Evolutionary conservation across 2,329 filamentous ascomycete species (phyloP).

Genomic region (Fusarium sp.): DNA sequence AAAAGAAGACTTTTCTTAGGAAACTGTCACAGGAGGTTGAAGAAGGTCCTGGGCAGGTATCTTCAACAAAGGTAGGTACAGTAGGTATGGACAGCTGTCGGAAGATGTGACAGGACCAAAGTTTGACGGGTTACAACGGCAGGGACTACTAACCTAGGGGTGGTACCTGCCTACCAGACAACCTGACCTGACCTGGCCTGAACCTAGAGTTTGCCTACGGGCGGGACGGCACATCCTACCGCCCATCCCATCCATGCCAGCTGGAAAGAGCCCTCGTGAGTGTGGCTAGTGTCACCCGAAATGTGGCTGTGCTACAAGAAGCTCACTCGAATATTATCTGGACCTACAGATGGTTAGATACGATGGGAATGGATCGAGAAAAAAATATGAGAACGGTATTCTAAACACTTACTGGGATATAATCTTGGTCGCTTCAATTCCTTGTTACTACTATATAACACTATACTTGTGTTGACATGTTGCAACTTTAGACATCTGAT

Average conservation of each 20-base stretch:
- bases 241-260: slow-evolving; percentile 19
- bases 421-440: neutral
- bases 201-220: slow-evolving; percentile 7
- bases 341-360: neutral
- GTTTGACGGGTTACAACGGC: slow-evolving; percentile 38
- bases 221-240: slow-evolving; percentile 30
- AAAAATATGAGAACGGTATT: neutral
- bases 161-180: slow-evolving; percentile 34
- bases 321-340: neutral
- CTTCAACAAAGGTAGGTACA: slow-evolving; percentile 26
- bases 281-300: slow-evolving; percentile 16
- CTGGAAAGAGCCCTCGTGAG: slow-evolving; percentile 23
- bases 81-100: slow-evolving; percentile 25
- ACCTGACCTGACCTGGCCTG: slow-evolving; percentile 1
- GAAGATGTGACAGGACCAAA: slow-evolving; percentile 36
- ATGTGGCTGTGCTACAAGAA: slow-evolving; percentile 25
- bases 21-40: slow-evolving; percentile 6
- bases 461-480: neutral
- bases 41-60: slow-evolving; percentile 20
- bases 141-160: slow-evolving; percentile 19
- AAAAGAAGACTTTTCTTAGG: neutral
- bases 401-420: neutral
- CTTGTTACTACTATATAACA: neutral
- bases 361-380: neutral
- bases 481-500: neutral